These are phyloP conservation scores for Rhizopogon salebrosus DNA, from an alignment of 768 basidiomycete species.

Conservation along the genomic window DNA sequence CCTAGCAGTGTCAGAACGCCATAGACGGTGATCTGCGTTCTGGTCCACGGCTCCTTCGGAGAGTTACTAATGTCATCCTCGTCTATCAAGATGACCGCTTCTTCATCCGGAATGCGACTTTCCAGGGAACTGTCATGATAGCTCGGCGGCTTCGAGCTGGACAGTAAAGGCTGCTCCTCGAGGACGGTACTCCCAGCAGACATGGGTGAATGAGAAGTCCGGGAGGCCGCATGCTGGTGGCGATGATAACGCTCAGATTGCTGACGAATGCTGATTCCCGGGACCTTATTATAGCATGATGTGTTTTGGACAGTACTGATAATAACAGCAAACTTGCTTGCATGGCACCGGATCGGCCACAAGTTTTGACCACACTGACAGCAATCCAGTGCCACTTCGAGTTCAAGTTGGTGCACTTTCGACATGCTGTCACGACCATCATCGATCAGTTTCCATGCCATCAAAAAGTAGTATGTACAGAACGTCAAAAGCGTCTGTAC, in stretches of 20 bases:
- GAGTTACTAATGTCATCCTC: not conserved
- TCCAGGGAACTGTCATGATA: conserved; percentile 10
- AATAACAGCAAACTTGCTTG: no score
- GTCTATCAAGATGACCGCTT: conserved; percentile 1
- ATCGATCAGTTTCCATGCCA: not conserved
- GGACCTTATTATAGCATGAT: no score
- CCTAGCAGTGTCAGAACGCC: conserved; percentile 30
- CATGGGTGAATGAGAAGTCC: no score
- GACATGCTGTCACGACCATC: not conserved
- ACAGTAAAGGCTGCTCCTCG: conserved; percentile 19
- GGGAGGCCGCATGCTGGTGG: no score
- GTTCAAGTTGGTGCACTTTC: not conserved
- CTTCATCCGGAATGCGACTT: conserved; percentile 9
- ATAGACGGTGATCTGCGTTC: conserved; percentile 19
- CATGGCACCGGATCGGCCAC: not conserved
- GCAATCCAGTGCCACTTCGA: no score
- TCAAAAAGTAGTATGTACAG: not conserved
- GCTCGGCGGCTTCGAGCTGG: conserved; percentile 8
- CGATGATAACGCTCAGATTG: not conserved
- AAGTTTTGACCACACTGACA: no score
- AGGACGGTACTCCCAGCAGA: conserved; percentile 12
- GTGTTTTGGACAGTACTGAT: no score
- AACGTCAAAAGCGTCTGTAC: no score
- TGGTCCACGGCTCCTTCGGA: conserved; percentile 10
- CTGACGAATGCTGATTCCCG: not conserved